Conservation (phyloP, 345 rosid genomes). For the Brassica cretica region DNA sequence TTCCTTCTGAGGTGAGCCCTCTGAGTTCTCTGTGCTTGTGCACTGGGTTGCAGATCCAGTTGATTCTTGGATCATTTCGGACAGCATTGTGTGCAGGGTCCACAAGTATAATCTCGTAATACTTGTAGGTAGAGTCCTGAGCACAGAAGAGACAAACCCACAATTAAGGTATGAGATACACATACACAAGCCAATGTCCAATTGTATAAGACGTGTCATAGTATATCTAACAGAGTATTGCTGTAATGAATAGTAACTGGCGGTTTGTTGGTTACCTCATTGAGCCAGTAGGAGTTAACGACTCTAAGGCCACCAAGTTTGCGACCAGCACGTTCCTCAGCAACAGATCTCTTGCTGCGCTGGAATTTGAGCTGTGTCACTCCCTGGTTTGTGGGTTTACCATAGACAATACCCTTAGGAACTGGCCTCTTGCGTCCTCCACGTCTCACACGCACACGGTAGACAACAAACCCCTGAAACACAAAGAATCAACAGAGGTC, state of each 20-base stretch:
- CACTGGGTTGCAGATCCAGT: constrained; percentile 83
- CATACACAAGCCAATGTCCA: neutral
- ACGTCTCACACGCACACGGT: constrained; percentile 86
- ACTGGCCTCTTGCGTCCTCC: constrained; percentile 92
- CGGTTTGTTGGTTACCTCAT: constrained; percentile 50
- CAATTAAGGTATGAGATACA: neutral
- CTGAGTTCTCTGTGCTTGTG: constrained; percentile 87
- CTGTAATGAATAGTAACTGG: neutral
- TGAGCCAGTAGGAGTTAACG: constrained; percentile 82
- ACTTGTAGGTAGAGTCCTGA: constrained; percentile 85
- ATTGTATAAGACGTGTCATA: neutral
- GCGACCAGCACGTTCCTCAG: constrained; percentile 85
- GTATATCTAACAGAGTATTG: neutral
- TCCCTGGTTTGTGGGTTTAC: constrained; percentile 88
- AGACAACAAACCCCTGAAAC: constrained; percentile 63
- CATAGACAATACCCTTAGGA: constrained; percentile 88
- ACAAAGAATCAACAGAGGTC: neutral
- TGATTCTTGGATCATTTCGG: constrained; percentile 78
- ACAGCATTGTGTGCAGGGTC: constrained; percentile 72
- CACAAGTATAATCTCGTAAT: constrained; percentile 70
- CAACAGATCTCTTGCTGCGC: constrained; percentile 80
- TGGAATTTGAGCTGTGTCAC: constrained; percentile 84
- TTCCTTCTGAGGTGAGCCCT: constrained; percentile 84
- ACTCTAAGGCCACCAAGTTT: constrained; percentile 76
- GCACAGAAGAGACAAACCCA: neutral